Evolutionary conservation across 2,329 filamentous ascomycete genomes (phyloP).

Genomic region (Claviceps pusilla): DNA sequence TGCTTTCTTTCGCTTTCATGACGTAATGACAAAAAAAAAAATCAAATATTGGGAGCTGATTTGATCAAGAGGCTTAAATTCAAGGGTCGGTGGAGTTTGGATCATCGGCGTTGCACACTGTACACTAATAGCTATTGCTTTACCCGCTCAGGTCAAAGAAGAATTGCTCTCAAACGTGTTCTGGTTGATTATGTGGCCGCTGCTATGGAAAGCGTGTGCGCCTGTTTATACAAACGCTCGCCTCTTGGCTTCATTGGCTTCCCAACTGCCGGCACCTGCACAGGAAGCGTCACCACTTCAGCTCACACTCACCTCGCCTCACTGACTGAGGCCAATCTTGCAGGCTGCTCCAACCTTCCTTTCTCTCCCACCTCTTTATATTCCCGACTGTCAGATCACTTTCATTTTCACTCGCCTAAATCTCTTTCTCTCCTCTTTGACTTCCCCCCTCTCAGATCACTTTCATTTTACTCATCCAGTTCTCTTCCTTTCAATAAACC

Average conservation of each 20-base stretch:
- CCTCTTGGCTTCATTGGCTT: not conserved
- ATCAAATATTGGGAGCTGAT: not conserved
- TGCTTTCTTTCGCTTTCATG: slow-evolving; percentile 11
- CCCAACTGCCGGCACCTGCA: not conserved
- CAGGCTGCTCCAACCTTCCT: too few relatives aligned
- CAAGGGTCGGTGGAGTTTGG: not conserved
- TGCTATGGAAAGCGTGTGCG: not conserved
- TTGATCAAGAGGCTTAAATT: not conserved
- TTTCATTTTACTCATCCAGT: too few relatives aligned
- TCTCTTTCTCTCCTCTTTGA: too few relatives aligned
- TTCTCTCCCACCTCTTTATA: too few relatives aligned
- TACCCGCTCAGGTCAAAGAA: not conserved
- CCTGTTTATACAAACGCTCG: not conserved
- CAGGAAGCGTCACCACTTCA: not conserved
- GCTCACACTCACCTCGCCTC: not conserved
- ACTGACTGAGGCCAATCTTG: not conserved
- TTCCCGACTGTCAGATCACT: too few relatives aligned
- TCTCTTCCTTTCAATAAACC: too few relatives aligned
- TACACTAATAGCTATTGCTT: not conserved
- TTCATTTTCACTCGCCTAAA: too few relatives aligned
- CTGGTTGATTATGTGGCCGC: not conserved
- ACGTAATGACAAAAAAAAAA: slow-evolving; percentile 15
- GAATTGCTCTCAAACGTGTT: not conserved
- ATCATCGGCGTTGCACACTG: not conserved
- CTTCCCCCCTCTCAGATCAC: too few relatives aligned